These are phyloP conservation scores for Suhomyces taliae DNA, from an alignment of 1,139 yeast genomes.

Conservation along the genomic window DNA sequence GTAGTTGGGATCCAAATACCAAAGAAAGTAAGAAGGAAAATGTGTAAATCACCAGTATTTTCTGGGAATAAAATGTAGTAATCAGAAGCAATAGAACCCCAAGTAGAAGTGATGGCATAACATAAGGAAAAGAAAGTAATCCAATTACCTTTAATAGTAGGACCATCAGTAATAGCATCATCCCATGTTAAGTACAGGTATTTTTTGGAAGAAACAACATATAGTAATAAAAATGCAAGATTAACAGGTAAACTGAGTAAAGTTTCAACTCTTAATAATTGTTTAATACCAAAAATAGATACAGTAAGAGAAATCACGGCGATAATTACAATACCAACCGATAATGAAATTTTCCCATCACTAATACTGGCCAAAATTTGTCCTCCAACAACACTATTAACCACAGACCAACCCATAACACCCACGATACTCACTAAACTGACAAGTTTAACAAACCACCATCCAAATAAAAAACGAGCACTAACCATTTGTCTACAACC, in stretches of 20 bases:
- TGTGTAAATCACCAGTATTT: slow-evolving; percentile 54
- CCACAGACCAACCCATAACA: slow-evolving; percentile 84
- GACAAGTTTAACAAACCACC: slow-evolving; percentile 77
- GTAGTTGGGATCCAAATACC: slow-evolving; percentile 73
- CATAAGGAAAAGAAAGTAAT: slow-evolving; percentile 71
- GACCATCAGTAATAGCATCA: slow-evolving; percentile 40
- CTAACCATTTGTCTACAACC: slow-evolving; percentile 88
- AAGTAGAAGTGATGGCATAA: slow-evolving; percentile 81
- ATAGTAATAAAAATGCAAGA: slow-evolving; percentile 65
- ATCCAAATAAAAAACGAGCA: slow-evolving; percentile 75
- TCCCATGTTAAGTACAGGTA: slow-evolving; percentile 41
- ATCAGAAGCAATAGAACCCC: slow-evolving; percentile 89
- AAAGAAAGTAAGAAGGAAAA: slow-evolving; percentile 63
- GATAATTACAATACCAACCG: slow-evolving; percentile 73
- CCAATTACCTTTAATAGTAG: slow-evolving; percentile 60
- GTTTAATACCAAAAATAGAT: slow-evolving; percentile 75
- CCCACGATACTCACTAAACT: slow-evolving; percentile 70
- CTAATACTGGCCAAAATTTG: slow-evolving; percentile 70
- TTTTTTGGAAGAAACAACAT: slow-evolving; percentile 63
- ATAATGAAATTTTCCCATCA: slow-evolving; percentile 60
- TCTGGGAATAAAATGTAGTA: slow-evolving; percentile 85
- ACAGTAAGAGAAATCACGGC: slow-evolving; percentile 62
- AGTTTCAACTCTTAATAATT: slow-evolving; percentile 67
- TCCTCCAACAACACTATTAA: slow-evolving; percentile 83
- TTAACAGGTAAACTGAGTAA: slow-evolving; percentile 69